Evolutionary conservation across 176 grass and related monocot species (phyloP).

Genomic region (Oryza punctata): DNA sequence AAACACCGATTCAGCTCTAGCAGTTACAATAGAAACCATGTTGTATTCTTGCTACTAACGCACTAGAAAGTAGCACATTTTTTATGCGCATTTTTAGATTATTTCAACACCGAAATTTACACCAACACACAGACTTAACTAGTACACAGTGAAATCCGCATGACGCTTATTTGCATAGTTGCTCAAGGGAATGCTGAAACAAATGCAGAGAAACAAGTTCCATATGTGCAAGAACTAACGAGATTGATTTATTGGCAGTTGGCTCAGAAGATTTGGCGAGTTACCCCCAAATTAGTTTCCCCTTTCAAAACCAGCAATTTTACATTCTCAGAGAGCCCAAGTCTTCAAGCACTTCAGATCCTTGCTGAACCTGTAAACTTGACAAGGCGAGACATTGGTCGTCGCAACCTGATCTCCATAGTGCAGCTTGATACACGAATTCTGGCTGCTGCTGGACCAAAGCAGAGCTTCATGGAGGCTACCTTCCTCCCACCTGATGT

Average conservation of each 20-base stretch:
- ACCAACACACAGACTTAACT: neutral
- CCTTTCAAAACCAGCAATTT: neutral
- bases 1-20: no score
- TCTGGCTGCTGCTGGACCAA: constrained; percentile 54
- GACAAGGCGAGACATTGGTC: constrained; percentile 36
- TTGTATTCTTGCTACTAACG: neutral
- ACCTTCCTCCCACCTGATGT: constrained; percentile 82
- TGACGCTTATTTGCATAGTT: neutral
- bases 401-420: constrained; percentile 25
- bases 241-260: neutral
- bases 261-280: neutral
- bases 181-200: no score
- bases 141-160: neutral
- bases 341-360: constrained; percentile 73
- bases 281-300: neutral
- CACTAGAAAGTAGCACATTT: neutral
- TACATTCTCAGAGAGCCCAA: constrained; percentile 28
- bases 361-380: constrained; percentile 56
- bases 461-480: constrained; percentile 74
- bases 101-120: neutral
- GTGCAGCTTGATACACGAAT: constrained; percentile 52
- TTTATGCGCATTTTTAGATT: neutral
- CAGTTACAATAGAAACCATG: no score
- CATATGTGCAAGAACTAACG: neutral
- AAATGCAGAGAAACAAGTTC: neutral